Conservation (phyloP, 2,329 filamentous ascomycete species). For the Epicoccum sorghinum region DNA sequence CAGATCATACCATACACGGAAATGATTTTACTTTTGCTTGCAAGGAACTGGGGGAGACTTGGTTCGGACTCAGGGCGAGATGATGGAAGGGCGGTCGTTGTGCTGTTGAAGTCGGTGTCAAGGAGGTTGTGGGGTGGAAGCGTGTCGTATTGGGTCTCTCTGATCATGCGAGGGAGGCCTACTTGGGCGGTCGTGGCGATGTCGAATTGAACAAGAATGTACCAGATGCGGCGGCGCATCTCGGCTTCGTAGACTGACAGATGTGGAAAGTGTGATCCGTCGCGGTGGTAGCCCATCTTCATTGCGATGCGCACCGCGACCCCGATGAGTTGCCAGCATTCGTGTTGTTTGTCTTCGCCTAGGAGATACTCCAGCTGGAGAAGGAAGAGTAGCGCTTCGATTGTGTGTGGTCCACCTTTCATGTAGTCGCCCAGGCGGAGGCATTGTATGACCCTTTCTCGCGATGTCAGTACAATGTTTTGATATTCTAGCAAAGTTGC, state of each 20-base stretch:
- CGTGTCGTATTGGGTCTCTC: conserved; percentile 51
- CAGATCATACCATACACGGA: not conserved
- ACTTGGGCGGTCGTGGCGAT: conserved; percentile 35
- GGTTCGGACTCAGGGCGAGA: not conserved
- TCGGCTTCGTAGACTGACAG: conserved; percentile 40
- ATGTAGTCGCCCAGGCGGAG: conserved; percentile 20
- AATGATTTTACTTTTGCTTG: conserved; percentile 13
- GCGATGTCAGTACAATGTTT: not conserved
- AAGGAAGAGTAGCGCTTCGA: conserved; percentile 24
- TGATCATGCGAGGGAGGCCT: conserved; percentile 56
- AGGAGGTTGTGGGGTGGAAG: conserved; percentile 52
- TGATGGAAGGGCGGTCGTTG: conserved; percentile 17
- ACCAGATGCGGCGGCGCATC: conserved; percentile 43
- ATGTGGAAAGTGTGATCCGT: conserved; percentile 26
- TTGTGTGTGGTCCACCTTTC: conserved; percentile 25
- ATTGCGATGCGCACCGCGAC: conserved; percentile 31
- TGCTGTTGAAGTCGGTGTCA: conserved; percentile 52
- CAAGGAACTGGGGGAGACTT: conserved; percentile 22
- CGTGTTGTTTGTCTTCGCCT: conserved; percentile 28
- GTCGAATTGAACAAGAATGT: conserved; percentile 36
- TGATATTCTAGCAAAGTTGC: too few relatives aligned
- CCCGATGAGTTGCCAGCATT: conserved; percentile 34
- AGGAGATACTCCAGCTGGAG: conserved; percentile 28
- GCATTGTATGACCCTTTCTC: not conserved
- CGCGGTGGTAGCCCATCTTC: conserved; percentile 50